A percentile compares a stretch with the other conserved stretches of the same genome.
phyloP scores from a whole-genome alignment of 441 rosid genomes.

The Pelargonium fulgidum region DNA sequence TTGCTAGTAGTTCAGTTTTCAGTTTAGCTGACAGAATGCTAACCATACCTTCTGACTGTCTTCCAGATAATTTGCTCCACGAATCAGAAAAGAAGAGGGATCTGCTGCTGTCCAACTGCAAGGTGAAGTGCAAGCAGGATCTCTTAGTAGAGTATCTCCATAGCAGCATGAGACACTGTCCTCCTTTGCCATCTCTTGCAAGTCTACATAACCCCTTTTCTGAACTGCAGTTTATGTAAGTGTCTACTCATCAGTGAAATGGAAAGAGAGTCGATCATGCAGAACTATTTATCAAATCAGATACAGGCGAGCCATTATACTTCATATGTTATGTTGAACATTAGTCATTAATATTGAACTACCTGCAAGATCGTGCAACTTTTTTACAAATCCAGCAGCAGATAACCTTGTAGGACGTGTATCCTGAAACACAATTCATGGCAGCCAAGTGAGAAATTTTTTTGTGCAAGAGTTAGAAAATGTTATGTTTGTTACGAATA shows the following conservation, averaged over 20 bases:
- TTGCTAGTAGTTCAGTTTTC: constrained; percentile 4
- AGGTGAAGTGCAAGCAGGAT: constrained; percentile 50
- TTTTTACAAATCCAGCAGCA: constrained; percentile 79
- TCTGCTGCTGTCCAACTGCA: constrained; percentile 83
- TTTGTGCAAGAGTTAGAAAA: constrained; percentile 8
- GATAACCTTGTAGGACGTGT: constrained; percentile 57
- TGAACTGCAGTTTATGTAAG: constrained; percentile 50
- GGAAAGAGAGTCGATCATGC: constrained; percentile 8
- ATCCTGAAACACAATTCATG: constrained; percentile 45
- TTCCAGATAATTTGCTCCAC: constrained; percentile 71
- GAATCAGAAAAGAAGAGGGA: constrained; percentile 77
- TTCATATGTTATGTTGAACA: constrained; percentile 16
- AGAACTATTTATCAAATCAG: constrained; percentile 16
- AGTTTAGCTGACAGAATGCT: constrained; percentile 10
- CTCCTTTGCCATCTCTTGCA: constrained; percentile 63
- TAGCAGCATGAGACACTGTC: constrained; percentile 54
- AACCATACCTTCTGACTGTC: constrained; percentile 68
- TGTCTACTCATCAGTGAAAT: constrained; percentile 17
- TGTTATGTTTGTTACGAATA: not conserved
- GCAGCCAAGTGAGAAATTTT: constrained; percentile 23
- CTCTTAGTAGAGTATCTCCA: constrained; percentile 79
- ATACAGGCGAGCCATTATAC: constrained; percentile 11
- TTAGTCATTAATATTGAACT: constrained; percentile 23
- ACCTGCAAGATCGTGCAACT: constrained; percentile 93
- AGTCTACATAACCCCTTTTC: constrained; percentile 85